Conservation (phyloP, 1,284 basidiomycete genomes). For the Apiotrichum veenhuisii region DNA sequence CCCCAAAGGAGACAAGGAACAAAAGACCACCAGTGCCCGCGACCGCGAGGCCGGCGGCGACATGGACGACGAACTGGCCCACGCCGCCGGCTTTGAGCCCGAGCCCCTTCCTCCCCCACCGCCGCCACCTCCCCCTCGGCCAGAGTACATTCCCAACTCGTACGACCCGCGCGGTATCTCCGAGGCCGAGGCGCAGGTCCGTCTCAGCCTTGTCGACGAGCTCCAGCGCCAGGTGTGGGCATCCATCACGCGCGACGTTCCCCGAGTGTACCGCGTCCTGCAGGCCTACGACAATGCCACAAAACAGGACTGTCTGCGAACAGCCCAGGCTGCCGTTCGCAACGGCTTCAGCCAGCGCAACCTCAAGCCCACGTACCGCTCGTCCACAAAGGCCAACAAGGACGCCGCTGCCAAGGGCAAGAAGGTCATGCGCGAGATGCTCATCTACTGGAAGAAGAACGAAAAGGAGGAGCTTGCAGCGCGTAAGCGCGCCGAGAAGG, state of each 20-base stretch:
- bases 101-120: slow-evolving; percentile 5
- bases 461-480: slow-evolving; percentile 89
- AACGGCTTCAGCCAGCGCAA: slow-evolving; percentile 73
- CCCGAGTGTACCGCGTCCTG: slow-evolving; percentile 73
- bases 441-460: slow-evolving; percentile 96
- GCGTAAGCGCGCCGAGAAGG: slow-evolving; percentile 89
- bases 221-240: slow-evolving; percentile 82
- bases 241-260: slow-evolving; percentile 76
- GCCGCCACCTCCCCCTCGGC: slow-evolving; percentile 4
- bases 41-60: background rate
- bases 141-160: slow-evolving; percentile 26
- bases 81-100: background rate
- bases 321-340: slow-evolving; percentile 50
- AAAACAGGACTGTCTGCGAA: slow-evolving; percentile 52
- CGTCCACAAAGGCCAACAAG: slow-evolving; percentile 77
- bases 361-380: slow-evolving; percentile 74
- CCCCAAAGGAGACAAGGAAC: slow-evolving; percentile 26
- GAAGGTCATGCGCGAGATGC: slow-evolving; percentile 59
- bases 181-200: slow-evolving; percentile 37
- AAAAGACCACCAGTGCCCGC: slow-evolving; percentile 13
- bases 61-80: slow-evolving; percentile 5
- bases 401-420: slow-evolving; percentile 73
- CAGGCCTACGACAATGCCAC: slow-evolving; percentile 62
- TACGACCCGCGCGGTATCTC: slow-evolving; percentile 38
- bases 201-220: slow-evolving; percentile 61